These are phyloP conservation scores for Mortierella sp. DNA, from an alignment of 371 early-diverging fungal genomes.

Conservation along the genomic window DNA sequence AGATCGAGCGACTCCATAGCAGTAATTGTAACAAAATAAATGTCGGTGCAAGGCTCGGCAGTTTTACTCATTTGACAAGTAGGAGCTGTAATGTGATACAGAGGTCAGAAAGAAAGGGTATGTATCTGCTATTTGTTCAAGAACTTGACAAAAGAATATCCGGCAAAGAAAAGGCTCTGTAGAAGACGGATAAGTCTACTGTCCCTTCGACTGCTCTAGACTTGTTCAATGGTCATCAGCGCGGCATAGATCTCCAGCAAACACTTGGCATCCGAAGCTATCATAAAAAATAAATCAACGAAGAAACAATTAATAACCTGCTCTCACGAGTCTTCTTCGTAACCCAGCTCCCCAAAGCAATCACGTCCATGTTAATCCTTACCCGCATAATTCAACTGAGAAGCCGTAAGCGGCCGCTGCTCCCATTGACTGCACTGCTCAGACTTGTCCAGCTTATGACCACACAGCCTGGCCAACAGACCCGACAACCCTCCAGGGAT, in stretches of 20 bases:
- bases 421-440: slow-evolving; percentile 48
- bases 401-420: slow-evolving; percentile 28
- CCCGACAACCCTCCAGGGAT: slow-evolving; percentile 36
- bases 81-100: no score
- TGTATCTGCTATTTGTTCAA: no score
- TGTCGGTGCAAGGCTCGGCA: no score
- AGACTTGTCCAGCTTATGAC: slow-evolving; percentile 30
- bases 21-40: no score
- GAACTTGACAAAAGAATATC: no score
- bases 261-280: slow-evolving; percentile 40
- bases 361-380: background rate
- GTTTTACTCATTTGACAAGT: no score
- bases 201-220: background rate
- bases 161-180: background rate
- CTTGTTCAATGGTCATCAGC: slow-evolving; percentile 18
- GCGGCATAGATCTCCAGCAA: slow-evolving; percentile 26
- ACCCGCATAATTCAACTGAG: slow-evolving; percentile 39
- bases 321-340: background rate
- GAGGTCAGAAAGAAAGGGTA: no score
- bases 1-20: no score
- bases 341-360: background rate
- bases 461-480: slow-evolving; percentile 21
- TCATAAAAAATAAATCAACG: background rate
- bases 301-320: background rate
- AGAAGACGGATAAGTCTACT: background rate